phyloP scores from a whole-genome alignment of 768 basidiomycete genomes.

The Terana coerulea region DNA sequence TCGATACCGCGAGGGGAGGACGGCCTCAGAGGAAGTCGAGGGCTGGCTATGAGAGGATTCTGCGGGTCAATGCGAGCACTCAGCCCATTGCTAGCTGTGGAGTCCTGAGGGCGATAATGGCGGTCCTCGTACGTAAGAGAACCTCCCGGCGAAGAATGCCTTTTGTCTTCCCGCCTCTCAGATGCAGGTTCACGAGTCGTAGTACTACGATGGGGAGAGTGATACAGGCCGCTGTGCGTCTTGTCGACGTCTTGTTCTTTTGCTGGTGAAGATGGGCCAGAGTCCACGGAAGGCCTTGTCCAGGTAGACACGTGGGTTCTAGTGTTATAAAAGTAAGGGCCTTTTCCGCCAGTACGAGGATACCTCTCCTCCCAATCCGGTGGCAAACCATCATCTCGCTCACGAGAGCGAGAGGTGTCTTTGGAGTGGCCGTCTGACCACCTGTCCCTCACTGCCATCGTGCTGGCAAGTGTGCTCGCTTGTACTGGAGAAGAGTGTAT shows the following conservation, averaged over 20 bases:
- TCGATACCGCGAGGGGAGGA: slow-evolving; percentile 6
- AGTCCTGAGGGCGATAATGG: slow-evolving; percentile 55
- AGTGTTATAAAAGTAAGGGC: slow-evolving; percentile 55
- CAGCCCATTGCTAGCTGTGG: background rate
- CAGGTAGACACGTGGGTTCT: slow-evolving; percentile 57
- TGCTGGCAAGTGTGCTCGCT: slow-evolving; percentile 56
- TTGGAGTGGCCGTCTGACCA: slow-evolving; percentile 31
- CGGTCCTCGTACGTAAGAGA: slow-evolving; percentile 55
- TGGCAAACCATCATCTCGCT: slow-evolving; percentile 39
- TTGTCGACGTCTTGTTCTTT: slow-evolving; percentile 17
- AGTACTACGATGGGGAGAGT: slow-evolving; percentile 21
- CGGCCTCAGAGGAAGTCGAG: slow-evolving; percentile 10
- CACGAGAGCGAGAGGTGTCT: slow-evolving; percentile 15
- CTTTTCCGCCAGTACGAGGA: slow-evolving; percentile 41
- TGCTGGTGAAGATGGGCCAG: slow-evolving; percentile 22
- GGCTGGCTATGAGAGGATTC: slow-evolving; percentile 9
- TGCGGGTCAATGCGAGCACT: slow-evolving; percentile 8
- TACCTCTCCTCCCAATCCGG: slow-evolving; percentile 58
- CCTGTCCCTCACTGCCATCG: slow-evolving; percentile 54
- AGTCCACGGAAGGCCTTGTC: slow-evolving; percentile 40
- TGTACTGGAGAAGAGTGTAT: slow-evolving; percentile 47
- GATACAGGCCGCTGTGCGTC: slow-evolving; percentile 22
- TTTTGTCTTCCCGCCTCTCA: slow-evolving; percentile 22
- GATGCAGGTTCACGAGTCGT: slow-evolving; percentile 19
- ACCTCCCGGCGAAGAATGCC: slow-evolving; percentile 12